Evolutionary conservation across 768 basidiomycete genomes (phyloP).

Genomic region (Leccinum longicurvipes): DNA sequence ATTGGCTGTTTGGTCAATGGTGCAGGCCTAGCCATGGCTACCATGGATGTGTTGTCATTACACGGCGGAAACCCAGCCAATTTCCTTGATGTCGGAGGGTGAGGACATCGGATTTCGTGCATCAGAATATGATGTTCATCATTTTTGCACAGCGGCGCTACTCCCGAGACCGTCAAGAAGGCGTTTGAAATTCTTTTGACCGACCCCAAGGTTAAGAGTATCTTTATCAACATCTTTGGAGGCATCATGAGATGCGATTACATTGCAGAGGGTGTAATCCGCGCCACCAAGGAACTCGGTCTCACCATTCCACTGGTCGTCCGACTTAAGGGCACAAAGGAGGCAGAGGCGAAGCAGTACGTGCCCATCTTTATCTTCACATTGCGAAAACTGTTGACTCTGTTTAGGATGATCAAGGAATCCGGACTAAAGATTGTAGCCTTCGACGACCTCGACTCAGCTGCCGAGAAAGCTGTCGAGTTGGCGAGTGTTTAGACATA

Average conservation of each 20-base stretch:
- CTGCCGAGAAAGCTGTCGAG: slow-evolving; percentile 77
- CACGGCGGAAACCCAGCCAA: slow-evolving; percentile 98
- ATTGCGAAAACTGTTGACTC: background rate
- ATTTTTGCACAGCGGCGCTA: slow-evolving; percentile 70
- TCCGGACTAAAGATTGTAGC: slow-evolving; percentile 92
- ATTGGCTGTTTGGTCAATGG: slow-evolving; percentile 98
- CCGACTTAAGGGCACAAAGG: slow-evolving; percentile 95
- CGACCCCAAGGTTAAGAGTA: slow-evolving; percentile 93
- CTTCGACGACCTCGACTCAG: slow-evolving; percentile 91
- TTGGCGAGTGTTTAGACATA: slow-evolving; percentile 50
- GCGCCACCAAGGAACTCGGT: slow-evolving; percentile 88
- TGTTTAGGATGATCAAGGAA: slow-evolving; percentile 80
- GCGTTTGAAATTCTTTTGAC: slow-evolving; percentile 93
- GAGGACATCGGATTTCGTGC: slow-evolving; percentile 16
- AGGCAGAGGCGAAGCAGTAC: slow-evolving; percentile 91
- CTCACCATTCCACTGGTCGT: slow-evolving; percentile 88
- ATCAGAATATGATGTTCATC: background rate
- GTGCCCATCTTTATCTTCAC: slow-evolving; percentile 28
- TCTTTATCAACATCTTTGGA: slow-evolving; percentile 98
- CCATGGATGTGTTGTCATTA: slow-evolving; percentile 97
- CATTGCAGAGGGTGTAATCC: slow-evolving; percentile 97
- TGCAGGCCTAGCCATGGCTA: slow-evolving; percentile 98
- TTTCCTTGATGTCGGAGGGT: slow-evolving; percentile 98
- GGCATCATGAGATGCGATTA: slow-evolving; percentile 99
- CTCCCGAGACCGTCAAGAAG: slow-evolving; percentile 99